Conservation (phyloP, 495 filamentous ascomycete species). For the Daldinia decipiens region DNA sequence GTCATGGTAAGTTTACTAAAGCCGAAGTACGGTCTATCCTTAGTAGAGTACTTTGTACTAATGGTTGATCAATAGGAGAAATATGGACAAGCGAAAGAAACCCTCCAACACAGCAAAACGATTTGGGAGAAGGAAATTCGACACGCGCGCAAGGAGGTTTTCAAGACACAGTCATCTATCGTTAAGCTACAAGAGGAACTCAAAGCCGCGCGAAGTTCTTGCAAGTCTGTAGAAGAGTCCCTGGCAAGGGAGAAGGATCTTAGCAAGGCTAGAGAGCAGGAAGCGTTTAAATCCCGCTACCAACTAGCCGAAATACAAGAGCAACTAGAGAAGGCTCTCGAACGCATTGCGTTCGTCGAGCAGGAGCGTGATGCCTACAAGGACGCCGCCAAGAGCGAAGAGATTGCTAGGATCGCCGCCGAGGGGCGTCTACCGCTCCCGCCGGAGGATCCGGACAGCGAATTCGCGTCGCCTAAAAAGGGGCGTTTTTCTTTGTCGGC, state of each 20-base stretch:
- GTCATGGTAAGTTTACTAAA: slow-evolving; percentile 66
- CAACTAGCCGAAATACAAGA: slow-evolving; percentile 77
- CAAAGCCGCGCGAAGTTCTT: slow-evolving; percentile 69
- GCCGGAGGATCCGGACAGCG: slow-evolving; percentile 53
- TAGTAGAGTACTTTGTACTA: slow-evolving; percentile 21
- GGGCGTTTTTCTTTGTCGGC: slow-evolving; percentile 52
- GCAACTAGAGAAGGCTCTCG: slow-evolving; percentile 72
- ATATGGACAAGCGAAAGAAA: slow-evolving; percentile 77
- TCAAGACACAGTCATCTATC: slow-evolving; percentile 78
- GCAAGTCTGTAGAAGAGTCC: slow-evolving; percentile 52
- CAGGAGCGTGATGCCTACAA: slow-evolving; percentile 75
- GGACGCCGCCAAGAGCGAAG: slow-evolving; percentile 66
- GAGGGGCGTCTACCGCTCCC: slow-evolving; percentile 72
- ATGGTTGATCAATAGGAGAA: slow-evolving; percentile 67
- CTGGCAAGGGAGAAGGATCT: slow-evolving; percentile 60
- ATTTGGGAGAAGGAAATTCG: slow-evolving; percentile 88
- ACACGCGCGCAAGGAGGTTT: slow-evolving; percentile 83
- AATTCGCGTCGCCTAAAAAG: slow-evolving; percentile 60
- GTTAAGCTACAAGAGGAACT: slow-evolving; percentile 87
- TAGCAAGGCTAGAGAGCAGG: slow-evolving; percentile 70
- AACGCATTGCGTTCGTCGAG: slow-evolving; percentile 71
- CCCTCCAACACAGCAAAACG: slow-evolving; percentile 73
- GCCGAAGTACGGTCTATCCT: background rate
- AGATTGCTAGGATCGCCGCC: slow-evolving; percentile 69
- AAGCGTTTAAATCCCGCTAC: slow-evolving; percentile 79